Percentiles rank a stretch among this genome's conserved stretches.
These are phyloP conservation scores for Solanum arcanum DNA, from an alignment of 257 asterid genomes.

Conservation along the genomic window DNA sequence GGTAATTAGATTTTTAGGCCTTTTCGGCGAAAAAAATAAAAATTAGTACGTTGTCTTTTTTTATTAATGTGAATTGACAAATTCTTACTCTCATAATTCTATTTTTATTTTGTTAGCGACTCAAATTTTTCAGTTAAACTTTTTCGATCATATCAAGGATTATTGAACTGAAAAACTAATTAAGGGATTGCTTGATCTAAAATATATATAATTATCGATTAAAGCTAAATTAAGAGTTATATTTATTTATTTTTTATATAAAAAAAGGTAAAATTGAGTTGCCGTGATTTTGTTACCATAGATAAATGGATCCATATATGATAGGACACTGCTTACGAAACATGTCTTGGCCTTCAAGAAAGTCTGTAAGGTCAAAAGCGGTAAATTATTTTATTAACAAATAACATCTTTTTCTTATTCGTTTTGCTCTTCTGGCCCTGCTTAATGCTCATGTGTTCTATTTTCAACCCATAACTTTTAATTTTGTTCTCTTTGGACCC, in stretches of 20 bases:
- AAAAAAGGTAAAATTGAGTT: accelerated
- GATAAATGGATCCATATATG: background rate
- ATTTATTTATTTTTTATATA: no score
- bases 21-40: no score
- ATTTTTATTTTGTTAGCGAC: background rate
- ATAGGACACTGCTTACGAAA: background rate
- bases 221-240: accelerated
- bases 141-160: background rate
- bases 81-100: background rate
- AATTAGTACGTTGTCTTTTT: background rate
- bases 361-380: background rate
- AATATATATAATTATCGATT: background rate
- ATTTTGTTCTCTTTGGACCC: background rate
- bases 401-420: background rate
- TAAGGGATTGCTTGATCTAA: background rate
- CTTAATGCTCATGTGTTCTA: background rate
- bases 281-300: background rate
- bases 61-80: background rate
- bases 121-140: background rate
- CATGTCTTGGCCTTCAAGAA: background rate
- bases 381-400: background rate
- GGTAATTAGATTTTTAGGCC: background rate
- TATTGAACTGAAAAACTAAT: background rate
- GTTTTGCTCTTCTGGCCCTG: background rate
- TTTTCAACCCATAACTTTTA: background rate